phyloP scores from a whole-genome alignment of 164 flowering plant genomes.

The Saururus chinensis region DNA sequence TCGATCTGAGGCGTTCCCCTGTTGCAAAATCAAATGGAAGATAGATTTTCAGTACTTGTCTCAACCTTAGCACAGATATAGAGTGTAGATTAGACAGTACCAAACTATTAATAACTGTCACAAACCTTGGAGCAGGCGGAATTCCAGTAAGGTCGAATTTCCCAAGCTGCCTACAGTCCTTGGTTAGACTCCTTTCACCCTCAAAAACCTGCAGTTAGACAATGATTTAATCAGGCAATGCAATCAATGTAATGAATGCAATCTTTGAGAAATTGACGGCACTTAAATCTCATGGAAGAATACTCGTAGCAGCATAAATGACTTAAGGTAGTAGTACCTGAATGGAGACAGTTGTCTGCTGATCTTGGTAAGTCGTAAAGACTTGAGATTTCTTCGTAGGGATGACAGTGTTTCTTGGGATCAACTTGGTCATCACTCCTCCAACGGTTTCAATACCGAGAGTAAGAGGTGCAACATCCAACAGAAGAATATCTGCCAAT shows the following conservation, averaged over 20 bases:
- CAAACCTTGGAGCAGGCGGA: constrained; percentile 83
- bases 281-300: no score
- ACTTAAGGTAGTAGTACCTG: constrained; percentile 30
- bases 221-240: not conserved
- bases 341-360: constrained; percentile 86
- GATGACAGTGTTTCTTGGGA: constrained; percentile 86
- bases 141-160: constrained; percentile 73
- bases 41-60: not conserved
- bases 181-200: constrained; percentile 93
- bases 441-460: constrained; percentile 94
- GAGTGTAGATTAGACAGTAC: not conserved
- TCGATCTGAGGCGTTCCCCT: constrained; percentile 90
- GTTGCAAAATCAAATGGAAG: constrained; percentile 11
- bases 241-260: not conserved
- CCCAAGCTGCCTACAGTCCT: constrained; percentile 73
- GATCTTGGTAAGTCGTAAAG: constrained; percentile 92
- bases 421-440: constrained; percentile 94
- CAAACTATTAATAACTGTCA: not conserved
- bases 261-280: no score
- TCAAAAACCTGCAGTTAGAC: constrained; percentile 51
- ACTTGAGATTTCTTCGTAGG: constrained; percentile 95
- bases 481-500: constrained; percentile 62
- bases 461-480: constrained; percentile 89
- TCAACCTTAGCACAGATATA: no score
- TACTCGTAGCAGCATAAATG: no score